These are phyloP conservation scores for Mesotaenium endlicherianum DNA, from an alignment of 139 green algal genomes.

Conservation along the genomic window DNA sequence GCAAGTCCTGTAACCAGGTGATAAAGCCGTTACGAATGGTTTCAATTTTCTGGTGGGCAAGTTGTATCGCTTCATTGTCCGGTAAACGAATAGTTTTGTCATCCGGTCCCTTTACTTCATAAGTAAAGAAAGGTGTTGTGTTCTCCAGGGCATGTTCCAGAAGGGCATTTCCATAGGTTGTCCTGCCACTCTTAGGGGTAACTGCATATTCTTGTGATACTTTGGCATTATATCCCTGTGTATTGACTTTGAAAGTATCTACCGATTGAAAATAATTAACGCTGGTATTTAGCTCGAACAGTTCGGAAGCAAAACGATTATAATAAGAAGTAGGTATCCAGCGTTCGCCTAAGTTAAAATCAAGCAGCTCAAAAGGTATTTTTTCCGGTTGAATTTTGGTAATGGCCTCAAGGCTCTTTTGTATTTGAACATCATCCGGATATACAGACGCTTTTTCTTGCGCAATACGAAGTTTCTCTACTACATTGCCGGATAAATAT, in stretches of 20 bases:
- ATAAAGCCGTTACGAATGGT: background rate
- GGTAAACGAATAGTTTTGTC: background rate
- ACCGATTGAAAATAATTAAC: background rate
- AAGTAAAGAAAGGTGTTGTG: background rate
- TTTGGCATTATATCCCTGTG: background rate
- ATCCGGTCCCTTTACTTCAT: background rate
- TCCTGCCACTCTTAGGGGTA: background rate
- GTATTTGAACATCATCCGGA: background rate
- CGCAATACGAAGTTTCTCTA: background rate
- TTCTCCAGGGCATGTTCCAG: background rate
- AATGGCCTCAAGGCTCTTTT: background rate
- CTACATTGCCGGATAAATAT: background rate
- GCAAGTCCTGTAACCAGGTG: background rate
- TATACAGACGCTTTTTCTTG: background rate
- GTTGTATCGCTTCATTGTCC: background rate
- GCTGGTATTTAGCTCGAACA: background rate
- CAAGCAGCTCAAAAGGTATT: background rate
- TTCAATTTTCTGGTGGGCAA: background rate
- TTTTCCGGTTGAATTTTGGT: background rate
- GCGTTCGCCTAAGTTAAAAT: background rate
- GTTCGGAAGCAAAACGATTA: background rate
- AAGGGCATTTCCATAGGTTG: background rate
- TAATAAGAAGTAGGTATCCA: background rate
- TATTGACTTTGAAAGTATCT: background rate
- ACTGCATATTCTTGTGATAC: background rate